Percentiles rank a stretch among this genome's conserved stretches.
phyloP scores from a whole-genome alignment of 2,329 filamentous ascomycete species.

The Colletotrichum sojae region DNA sequence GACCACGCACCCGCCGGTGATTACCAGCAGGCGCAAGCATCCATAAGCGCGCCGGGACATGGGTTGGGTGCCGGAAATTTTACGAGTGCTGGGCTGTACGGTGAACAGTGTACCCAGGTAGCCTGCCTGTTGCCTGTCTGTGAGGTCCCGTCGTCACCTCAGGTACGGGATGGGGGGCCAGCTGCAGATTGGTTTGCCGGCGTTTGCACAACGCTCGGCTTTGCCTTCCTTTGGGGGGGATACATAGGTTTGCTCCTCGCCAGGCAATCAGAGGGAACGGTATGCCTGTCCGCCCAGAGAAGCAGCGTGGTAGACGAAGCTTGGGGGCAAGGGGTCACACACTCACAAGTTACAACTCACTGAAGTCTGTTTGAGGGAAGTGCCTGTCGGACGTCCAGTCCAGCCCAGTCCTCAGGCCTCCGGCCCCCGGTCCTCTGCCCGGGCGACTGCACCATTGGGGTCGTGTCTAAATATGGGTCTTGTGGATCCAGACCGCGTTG shows the following conservation, averaged over 20 bases:
- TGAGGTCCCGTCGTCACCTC: conserved; percentile 9
- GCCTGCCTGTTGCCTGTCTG: conserved; percentile 3
- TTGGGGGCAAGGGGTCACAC: neutral
- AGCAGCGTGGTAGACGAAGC: neutral
- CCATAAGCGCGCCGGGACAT: conserved; percentile 26
- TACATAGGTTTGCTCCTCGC: too few relatives aligned
- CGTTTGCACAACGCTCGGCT: conserved; percentile 11
- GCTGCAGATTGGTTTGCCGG: neutral
- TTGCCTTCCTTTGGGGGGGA: conserved; percentile 21
- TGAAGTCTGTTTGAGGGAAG: conserved; percentile 15
- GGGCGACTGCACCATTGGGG: conserved; percentile 20
- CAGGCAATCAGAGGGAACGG: conserved; percentile 3
- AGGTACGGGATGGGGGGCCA: conserved; percentile 22
- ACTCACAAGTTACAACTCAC: neutral
- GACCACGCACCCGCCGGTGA: neutral
- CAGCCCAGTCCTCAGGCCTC: conserved; percentile 16
- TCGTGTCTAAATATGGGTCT: conserved; percentile 37
- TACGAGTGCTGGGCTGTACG: conserved; percentile 29
- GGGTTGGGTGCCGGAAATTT: conserved; percentile 30
- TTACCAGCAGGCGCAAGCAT: neutral
- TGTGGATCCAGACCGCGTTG: neutral
- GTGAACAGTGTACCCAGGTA: neutral
- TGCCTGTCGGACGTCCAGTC: conserved; percentile 5
- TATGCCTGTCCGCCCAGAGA: conserved; percentile 9
- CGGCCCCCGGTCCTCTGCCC: neutral